Evolutionary conservation across 805 yeast species (phyloP).

Genomic region (Barnettozyma sucrosica): DNA sequence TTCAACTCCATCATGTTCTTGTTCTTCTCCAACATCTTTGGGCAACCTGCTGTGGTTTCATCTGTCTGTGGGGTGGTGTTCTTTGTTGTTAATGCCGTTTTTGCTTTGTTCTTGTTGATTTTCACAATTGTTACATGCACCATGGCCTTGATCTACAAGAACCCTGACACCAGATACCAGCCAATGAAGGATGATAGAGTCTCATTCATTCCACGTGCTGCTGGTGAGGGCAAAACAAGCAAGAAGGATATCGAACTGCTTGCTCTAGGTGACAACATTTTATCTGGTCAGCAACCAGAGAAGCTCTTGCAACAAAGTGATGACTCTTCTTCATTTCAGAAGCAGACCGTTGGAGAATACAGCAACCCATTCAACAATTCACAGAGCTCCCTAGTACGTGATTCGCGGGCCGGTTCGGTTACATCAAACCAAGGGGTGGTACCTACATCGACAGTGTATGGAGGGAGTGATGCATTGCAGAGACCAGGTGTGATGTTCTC

Average conservation of each 20-base stretch:
- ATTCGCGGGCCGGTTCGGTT: constrained; percentile 6
- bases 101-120: constrained; percentile 74
- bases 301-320: constrained; percentile 16
- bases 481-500: constrained; percentile 10
- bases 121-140: constrained; percentile 86
- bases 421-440: constrained; percentile 3
- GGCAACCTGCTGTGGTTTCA: constrained; percentile 81
- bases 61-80: constrained; percentile 89
- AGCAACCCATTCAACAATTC: not conserved
- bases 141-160: constrained; percentile 76
- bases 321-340: constrained; percentile 3
- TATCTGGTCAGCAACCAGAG: constrained; percentile 26
- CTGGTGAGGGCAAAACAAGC: constrained; percentile 21
- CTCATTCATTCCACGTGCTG: constrained; percentile 74
- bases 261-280: constrained; percentile 26
- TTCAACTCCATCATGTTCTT: constrained; percentile 81
- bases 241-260: constrained; percentile 26
- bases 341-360: not conserved
- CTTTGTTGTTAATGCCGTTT: constrained; percentile 83
- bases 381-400: not conserved
- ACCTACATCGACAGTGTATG: constrained; percentile 9
- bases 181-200: constrained; percentile 96
- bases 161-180: constrained; percentile 92
- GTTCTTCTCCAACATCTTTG: constrained; percentile 81
- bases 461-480: not conserved